Evolutionary conservation across 495 filamentous ascomycete genomes (phyloP), one percentile per base, ranked within the genome.

Genomic region (Penicillium longicatenatum): DNA sequence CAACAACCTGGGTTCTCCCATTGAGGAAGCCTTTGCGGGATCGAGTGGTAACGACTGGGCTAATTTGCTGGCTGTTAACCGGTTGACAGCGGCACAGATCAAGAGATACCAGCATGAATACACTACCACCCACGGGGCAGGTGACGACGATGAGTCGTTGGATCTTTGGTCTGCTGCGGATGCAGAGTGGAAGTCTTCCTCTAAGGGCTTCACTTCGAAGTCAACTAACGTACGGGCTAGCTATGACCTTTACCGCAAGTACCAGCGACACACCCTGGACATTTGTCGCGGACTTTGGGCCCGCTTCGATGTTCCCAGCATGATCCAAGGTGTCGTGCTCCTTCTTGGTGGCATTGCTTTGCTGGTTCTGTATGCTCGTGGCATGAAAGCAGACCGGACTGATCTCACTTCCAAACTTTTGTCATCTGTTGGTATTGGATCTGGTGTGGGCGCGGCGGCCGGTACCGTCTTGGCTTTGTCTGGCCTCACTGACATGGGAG

Each of bases 1-100:
- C 77, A 98, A 98, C 66, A 98, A 96, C 72, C 83, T 98, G n/a
- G 94, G 94, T 12, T 83, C 85, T 4, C 94, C 94, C 1, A 97
- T 98, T 60, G 89, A 93, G 58, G 94, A 98, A 73, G 93, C 91
- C 10, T 98, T 98, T 73, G 79, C 86, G 33, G 91, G 92, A 5
- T 59, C 75, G 4, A 75, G 74, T 6, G 87, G 87, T 7, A 81
- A 82, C 48, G 82, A 90, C 47, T 93, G 87, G 84, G 73, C 83
- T 47, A 92, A 89, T 52, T 73, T 98, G 44, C 88, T 87, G 2
- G 73, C 76, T 9, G 92, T 93, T 0, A 89, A 87, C 59, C 86
- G 89, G 6, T 70, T 94, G 43, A 81, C 94, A 1, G 85, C 90
- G 6, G 90, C 91, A 17, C 94, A 95, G 59, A 93, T 97, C 64